phyloP scores from a whole-genome alignment of 2,329 filamentous ascomycete species.

The Cordyceps farinosa region DNA sequence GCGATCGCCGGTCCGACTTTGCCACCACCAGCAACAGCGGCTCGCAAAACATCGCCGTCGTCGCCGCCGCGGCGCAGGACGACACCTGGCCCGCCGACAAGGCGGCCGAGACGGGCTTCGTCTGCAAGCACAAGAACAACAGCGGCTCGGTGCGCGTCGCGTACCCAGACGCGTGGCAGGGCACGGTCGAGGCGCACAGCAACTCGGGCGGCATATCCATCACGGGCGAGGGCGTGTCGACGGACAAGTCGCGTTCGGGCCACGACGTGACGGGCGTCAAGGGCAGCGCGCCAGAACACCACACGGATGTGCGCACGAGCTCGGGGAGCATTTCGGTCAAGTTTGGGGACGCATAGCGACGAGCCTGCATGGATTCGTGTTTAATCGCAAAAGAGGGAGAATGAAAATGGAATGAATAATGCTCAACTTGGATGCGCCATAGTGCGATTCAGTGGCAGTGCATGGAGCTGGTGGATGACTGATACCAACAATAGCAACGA shows the following conservation, averaged over 20 bases:
- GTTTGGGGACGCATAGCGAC: background rate
- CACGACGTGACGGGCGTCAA: background rate
- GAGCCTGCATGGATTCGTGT: too few relatives aligned
- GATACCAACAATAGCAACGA: too few relatives aligned
- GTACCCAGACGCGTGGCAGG: background rate
- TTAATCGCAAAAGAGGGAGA: too few relatives aligned
- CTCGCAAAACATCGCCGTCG: background rate
- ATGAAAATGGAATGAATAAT: too few relatives aligned
- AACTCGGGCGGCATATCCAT: background rate
- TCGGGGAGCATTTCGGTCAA: slow-evolving; percentile 3
- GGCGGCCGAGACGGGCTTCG: background rate
- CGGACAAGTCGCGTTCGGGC: background rate
- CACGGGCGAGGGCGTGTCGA: background rate
- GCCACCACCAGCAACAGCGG: background rate
- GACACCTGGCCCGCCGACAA: background rate
- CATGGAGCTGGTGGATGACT: too few relatives aligned
- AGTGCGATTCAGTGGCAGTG: too few relatives aligned
- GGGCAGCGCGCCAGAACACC: background rate
- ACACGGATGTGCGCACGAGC: slow-evolving; percentile 1
- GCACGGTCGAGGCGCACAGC: slow-evolving; percentile 1
- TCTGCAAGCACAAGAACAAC: background rate
- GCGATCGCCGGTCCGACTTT: background rate
- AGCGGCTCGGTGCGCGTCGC: background rate
- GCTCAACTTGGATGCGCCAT: too few relatives aligned
- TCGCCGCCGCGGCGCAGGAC: background rate